phyloP scores from a whole-genome alignment of 495 filamentous ascomycete species.

The Tuber brumale region DNA sequence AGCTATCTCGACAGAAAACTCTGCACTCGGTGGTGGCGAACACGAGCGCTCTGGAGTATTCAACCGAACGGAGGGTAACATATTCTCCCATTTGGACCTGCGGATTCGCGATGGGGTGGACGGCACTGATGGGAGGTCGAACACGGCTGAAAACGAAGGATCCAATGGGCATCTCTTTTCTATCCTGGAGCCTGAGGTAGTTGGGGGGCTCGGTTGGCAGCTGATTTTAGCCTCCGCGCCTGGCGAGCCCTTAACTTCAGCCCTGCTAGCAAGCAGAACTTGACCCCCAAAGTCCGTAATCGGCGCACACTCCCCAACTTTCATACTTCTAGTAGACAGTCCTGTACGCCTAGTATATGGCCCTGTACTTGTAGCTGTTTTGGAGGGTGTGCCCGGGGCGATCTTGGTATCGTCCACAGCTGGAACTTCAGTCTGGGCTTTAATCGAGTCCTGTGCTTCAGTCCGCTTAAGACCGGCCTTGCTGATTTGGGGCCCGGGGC shows the following conservation, averaged over 20 bases:
- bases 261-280: background rate
- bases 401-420: background rate
- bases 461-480: background rate
- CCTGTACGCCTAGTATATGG: background rate
- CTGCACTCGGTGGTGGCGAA: background rate
- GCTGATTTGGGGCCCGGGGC: too few relatives aligned
- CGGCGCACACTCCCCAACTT: background rate
- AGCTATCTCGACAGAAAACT: background rate
- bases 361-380: background rate
- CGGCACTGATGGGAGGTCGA: background rate
- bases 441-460: background rate
- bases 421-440: background rate
- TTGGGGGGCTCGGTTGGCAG: background rate
- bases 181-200: background rate
- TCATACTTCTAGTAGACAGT: background rate
- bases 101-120: background rate
- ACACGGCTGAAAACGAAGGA: background rate
- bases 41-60: conserved; percentile 1
- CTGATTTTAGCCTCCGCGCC: background rate
- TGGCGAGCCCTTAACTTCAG: background rate
- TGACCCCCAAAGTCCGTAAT: background rate
- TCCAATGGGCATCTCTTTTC: background rate
- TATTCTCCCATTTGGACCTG: background rate
- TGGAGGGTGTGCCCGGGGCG: background rate
- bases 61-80: background rate